These are phyloP conservation scores for Suhomyces sp. DNA, from an alignment of 805 yeast genomes.

Conservation along the genomic window DNA sequence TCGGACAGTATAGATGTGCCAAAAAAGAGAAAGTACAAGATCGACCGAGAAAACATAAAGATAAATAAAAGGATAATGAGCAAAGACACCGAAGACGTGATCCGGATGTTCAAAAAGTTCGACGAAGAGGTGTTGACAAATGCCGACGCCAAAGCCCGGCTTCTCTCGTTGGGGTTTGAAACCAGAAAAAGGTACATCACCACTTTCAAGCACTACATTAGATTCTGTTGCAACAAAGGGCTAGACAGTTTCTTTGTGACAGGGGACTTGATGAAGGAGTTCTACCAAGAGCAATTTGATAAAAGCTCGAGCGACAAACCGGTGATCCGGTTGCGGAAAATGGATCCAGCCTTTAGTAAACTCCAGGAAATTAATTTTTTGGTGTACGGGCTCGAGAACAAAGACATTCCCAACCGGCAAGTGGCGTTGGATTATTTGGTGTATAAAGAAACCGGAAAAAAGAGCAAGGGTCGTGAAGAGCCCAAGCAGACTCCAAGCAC, in stretches of 20 bases:
- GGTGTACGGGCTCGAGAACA: slow-evolving; percentile 11
- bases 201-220: slow-evolving; percentile 13
- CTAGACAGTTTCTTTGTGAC: slow-evolving; percentile 12
- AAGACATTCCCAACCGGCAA: slow-evolving; percentile 13
- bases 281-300: slow-evolving; percentile 12
- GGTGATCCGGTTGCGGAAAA: slow-evolving; percentile 13
- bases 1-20: slow-evolving; percentile 1
- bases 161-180: slow-evolving; percentile 12
- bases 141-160: slow-evolving; percentile 13
- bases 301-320: slow-evolving; percentile 13
- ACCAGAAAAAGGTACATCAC: slow-evolving; percentile 16
- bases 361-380: slow-evolving; percentile 14
- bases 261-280: slow-evolving; percentile 14
- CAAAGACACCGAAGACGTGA: slow-evolving; percentile 14
- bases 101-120: slow-evolving; percentile 14
- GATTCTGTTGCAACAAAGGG: slow-evolving; percentile 13
- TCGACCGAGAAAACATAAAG: slow-evolving; percentile 12
- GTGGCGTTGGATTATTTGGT: slow-evolving; percentile 12
- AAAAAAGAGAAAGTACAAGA: slow-evolving; percentile 8
- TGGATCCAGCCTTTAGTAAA: slow-evolving; percentile 16
- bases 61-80: slow-evolving; percentile 15
- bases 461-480: neutral
- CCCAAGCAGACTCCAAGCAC: neutral
- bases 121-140: slow-evolving; percentile 14
- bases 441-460: slow-evolving; percentile 9